Evolutionary conservation across 73 alveolate species (phyloP).

Genomic region (Urostyla sp.): DNA sequence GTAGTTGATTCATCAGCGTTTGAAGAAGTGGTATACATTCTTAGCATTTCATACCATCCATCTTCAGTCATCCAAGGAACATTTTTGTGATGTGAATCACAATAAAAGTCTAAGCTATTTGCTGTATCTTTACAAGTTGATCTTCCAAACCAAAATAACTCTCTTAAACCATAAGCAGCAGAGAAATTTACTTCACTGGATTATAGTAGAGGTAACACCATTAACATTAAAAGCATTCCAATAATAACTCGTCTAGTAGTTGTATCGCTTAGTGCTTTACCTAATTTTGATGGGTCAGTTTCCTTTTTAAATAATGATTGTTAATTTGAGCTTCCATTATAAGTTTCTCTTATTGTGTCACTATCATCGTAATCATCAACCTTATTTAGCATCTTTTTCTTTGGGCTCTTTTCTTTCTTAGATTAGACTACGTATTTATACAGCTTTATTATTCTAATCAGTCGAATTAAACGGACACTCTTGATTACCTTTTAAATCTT

Average conservation of each 20-base stretch:
- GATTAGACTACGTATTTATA: constrained; percentile 72
- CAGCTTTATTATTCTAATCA: constrained; percentile 77
- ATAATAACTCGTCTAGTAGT: constrained; percentile 81
- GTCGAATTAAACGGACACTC: constrained; percentile 72
- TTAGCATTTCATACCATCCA: constrained; percentile 72
- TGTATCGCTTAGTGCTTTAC: constrained; percentile 77
- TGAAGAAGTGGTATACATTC: constrained; percentile 33
- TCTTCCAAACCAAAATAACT: constrained; percentile 80
- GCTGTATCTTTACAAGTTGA: constrained; percentile 54
- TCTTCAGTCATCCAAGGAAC: constrained; percentile 51
- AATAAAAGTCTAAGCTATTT: not conserved
- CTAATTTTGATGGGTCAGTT: constrained; percentile 63
- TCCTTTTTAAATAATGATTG: constrained; percentile 30
- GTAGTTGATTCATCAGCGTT: constrained; percentile 61
- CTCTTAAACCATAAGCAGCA: constrained; percentile 71
- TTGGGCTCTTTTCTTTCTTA: constrained; percentile 15
- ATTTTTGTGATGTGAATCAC: constrained; percentile 32
- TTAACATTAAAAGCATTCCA: constrained; percentile 73
- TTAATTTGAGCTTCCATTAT: constrained; percentile 25
- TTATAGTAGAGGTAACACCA: constrained; percentile 74
- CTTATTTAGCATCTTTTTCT: constrained; percentile 23
- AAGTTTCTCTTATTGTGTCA: not conserved
- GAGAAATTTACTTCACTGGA: constrained; percentile 50
- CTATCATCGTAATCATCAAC: no score
- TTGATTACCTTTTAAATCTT: constrained; percentile 55